Evolutionary conservation across 768 basidiomycete species (phyloP), one percentile per base, ranked within the genome.

Genomic region (Boletus patriciae): DNA sequence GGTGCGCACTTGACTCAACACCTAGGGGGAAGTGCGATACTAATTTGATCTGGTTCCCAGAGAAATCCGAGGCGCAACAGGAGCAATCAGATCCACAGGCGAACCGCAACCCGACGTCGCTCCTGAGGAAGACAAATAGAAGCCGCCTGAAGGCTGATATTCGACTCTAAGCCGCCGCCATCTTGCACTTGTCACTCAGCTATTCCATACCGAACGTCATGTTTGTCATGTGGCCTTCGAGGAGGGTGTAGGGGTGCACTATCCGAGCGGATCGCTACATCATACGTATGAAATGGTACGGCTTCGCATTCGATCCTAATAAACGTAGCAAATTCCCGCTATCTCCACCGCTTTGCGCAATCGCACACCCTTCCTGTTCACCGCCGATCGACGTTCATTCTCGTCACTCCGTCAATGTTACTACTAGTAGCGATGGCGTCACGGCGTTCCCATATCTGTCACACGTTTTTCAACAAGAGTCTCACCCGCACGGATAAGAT

Each of bases 401-500:
- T 62, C 48, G 31, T 52, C 33, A 48, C 46, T 51, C 68, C 46
- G 27, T 66, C 60, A 44, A 59, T 58, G 27, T 57, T 60, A 13
- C 38, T 25, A 25, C 25, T 25, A 25, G 25, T 37, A 31, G 58
- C 27, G 10, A 54, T 57, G 42, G 58, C 50, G 49, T 69, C 71
- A 62, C 85, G 77, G 60, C 80, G 77, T 72, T 86, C 84, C 85
- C 85, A 87, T 65, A 87, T 84, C 85, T 86, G 64, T 37, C 48
- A 27, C 29, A 43, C 9, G 41, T 18, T 64, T 56, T 55, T 69
- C 52, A 64, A 50, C 38, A 29, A 45, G 31, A 55, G 15, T 47
- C 25, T 46, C 54, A 57, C 21, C 31, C 23, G 27, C 18, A 52
- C n/a, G 37, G 29, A 55, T 19, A 40, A 48, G 44, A 43, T 45